Evolutionary conservation across 805 yeast species (phyloP).

Genomic region (Suhomyces tanzawaensis): DNA sequence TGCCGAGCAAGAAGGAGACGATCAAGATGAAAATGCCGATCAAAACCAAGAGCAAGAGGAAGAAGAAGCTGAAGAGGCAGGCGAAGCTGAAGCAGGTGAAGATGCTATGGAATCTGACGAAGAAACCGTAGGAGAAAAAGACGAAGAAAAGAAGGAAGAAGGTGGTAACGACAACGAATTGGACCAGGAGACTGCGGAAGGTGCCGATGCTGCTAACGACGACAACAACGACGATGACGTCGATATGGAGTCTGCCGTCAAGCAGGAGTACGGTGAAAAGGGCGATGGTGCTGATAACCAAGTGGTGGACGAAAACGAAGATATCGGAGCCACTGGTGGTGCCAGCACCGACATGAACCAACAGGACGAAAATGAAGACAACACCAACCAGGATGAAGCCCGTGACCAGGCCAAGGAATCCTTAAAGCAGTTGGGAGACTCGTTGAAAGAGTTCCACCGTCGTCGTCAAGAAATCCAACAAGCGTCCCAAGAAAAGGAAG

Average conservation of each 20-base stretch:
- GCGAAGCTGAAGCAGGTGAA: constrained; percentile 20
- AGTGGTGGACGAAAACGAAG: constrained; percentile 57
- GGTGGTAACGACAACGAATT: constrained; percentile 42
- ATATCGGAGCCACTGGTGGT: constrained; percentile 66
- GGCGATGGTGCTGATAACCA: constrained; percentile 62
- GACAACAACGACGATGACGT: constrained; percentile 44
- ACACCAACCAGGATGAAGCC: constrained; percentile 47
- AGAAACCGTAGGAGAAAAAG: constrained; percentile 18
- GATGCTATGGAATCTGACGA: constrained; percentile 29
- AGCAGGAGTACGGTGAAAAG: constrained; percentile 57
- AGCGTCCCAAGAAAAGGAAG: constrained; percentile 43
- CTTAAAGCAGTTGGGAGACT: constrained; percentile 85
- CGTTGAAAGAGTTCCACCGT: constrained; percentile 86
- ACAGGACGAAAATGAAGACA: constrained; percentile 31
- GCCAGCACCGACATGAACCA: constrained; percentile 39
- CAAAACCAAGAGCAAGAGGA: constrained; percentile 21
- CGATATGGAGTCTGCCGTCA: constrained; percentile 57
- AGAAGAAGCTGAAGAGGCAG: constrained; percentile 21
- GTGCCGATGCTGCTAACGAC: constrained; percentile 51
- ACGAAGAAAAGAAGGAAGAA: constrained; percentile 21
- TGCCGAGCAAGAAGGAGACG: constrained; percentile 38
- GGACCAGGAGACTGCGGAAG: constrained; percentile 40
- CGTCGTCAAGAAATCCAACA: constrained; percentile 85
- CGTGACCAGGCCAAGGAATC: constrained; percentile 72
- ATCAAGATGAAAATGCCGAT: constrained; percentile 18